Evolutionary conservation across 2,329 filamentous ascomycete species (phyloP).

Genomic region (Alternaria sp.): DNA sequence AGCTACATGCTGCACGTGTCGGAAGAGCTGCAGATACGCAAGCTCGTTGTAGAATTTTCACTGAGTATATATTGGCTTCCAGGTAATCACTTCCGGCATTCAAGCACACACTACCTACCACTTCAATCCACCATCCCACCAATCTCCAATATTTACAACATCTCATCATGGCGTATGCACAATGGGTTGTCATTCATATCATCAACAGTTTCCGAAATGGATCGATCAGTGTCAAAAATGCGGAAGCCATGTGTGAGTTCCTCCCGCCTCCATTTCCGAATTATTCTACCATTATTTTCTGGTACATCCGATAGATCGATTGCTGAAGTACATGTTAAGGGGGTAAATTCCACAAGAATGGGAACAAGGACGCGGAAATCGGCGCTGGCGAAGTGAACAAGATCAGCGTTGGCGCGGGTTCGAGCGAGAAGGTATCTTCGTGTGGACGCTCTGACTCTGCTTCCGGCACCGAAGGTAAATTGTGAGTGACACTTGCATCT

Average conservation of each 20-base stretch:
- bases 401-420: background rate
- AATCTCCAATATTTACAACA: background rate
- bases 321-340: background rate
- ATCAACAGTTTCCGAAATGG: background rate
- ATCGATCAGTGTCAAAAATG: background rate
- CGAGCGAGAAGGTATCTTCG: background rate
- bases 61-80: background rate
- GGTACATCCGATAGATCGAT: no score
- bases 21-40: no score
- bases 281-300: no score
- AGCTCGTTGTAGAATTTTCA: no score
- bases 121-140: background rate
- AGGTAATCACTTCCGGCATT: background rate
- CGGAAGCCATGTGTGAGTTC: background rate
- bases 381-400: background rate
- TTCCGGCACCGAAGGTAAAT: background rate
- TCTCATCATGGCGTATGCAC: background rate
- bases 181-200: background rate
- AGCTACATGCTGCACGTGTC: rapidly evolving
- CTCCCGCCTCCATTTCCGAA: no score
- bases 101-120: background rate
- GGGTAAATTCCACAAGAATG: background rate
- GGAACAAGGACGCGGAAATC: background rate
- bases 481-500: no score
- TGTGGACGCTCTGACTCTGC: background rate